A percentile compares a stretch with the other conserved stretches of the same genome.
phyloP scores from a whole-genome alignment of 2,329 filamentous ascomycete genomes.

The Penicillium expansum region DNA sequence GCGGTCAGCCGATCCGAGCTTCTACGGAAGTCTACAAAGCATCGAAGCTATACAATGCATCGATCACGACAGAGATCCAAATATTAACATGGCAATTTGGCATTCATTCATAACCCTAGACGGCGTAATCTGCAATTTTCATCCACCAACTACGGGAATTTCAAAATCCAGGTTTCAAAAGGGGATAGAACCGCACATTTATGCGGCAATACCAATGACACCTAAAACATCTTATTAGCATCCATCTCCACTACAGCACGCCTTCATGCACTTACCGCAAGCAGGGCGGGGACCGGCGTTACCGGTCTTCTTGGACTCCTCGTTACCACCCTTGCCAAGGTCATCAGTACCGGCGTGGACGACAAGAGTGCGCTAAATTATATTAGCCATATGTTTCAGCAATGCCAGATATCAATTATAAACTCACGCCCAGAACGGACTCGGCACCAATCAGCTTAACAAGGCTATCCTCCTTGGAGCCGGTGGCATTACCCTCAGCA shows the following conservation, averaged over 20 bases:
- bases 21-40: conserved; percentile 5
- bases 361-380: conserved; percentile 78
- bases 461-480: conserved; percentile 72
- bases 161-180: conserved; percentile 15
- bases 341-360: conserved; percentile 95
- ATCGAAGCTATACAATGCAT: background rate
- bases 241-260: background rate
- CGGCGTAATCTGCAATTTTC: conserved; percentile 24
- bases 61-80: background rate
- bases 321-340: conserved; percentile 84
- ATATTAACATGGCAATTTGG: conserved; percentile 8
- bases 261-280: conserved; percentile 65
- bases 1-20: conserved; percentile 24
- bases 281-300: conserved; percentile 92
- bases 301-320: conserved; percentile 97
- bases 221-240: conserved; percentile 45
- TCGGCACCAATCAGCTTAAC: conserved; percentile 96
- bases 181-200: conserved; percentile 39
- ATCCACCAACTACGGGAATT: conserved; percentile 14
- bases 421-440: conserved; percentile 83
- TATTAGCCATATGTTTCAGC: conserved; percentile 11
- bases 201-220: conserved; percentile 85
- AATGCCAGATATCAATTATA: background rate
- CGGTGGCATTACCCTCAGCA: conserved; percentile 83
- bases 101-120: conserved; percentile 24